Conservation (phyloP, 352 stramenopile genomes). For the Pythium volutum region DNA sequence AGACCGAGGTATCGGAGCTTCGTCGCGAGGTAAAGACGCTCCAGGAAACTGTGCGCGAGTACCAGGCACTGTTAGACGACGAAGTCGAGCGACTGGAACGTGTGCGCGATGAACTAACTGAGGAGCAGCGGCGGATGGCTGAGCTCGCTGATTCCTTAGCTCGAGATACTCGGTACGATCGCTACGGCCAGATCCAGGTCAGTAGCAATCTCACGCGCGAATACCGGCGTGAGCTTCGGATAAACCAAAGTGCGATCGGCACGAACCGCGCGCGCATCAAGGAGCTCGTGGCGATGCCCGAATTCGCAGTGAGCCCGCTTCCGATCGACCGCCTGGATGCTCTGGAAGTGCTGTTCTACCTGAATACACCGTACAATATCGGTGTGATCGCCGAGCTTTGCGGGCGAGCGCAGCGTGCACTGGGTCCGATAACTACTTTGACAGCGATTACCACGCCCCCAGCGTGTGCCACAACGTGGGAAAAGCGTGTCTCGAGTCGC, state of each 20-base stretch:
- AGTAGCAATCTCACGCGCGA: background rate
- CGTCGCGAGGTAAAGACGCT: slow-evolving; percentile 4
- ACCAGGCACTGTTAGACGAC: background rate
- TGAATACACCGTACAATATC: slow-evolving; percentile 36
- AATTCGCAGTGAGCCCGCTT: slow-evolving; percentile 33
- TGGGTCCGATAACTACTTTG: slow-evolving; percentile 17
- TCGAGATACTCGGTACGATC: no score
- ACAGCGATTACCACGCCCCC: background rate
- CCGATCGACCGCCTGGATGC: slow-evolving; percentile 23
- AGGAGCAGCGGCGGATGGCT: no score
- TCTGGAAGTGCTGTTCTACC: slow-evolving; percentile 41
- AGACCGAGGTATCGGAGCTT: slow-evolving; percentile 2
- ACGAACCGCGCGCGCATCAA: slow-evolving; percentile 15
- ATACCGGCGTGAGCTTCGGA: background rate
- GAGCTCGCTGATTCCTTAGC: no score
- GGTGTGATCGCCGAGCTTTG: slow-evolving; percentile 39
- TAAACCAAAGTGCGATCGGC: slow-evolving; percentile 1
- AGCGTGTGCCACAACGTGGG: slow-evolving; percentile 1
- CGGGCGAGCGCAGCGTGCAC: slow-evolving; percentile 28
- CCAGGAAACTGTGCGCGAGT: slow-evolving; percentile 1
- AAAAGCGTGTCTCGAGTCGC: background rate
- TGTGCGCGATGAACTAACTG: slow-evolving; percentile 1
- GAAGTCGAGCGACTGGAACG: slow-evolving; percentile 6
- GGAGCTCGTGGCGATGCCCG: slow-evolving; percentile 23
- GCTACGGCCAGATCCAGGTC: no score